Evolutionary conservation across 495 filamentous ascomycete species (phyloP).

Genomic region (Podospora anserina): DNA sequence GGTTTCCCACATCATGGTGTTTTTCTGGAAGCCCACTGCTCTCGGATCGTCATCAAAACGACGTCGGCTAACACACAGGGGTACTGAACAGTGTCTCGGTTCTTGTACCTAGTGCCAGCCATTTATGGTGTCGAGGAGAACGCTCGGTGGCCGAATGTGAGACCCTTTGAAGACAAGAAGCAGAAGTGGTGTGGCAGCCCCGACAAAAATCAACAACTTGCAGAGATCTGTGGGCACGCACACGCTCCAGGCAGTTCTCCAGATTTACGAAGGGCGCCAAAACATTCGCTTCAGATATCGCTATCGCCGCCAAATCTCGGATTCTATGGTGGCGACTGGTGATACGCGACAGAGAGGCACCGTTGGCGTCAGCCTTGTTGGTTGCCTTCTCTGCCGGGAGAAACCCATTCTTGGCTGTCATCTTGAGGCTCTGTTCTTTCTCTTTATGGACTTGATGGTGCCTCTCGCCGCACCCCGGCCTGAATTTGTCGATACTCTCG

Average conservation of each 20-base stretch:
- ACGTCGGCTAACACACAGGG: neutral
- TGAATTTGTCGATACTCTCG: too few relatives aligned
- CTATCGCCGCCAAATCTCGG: neutral
- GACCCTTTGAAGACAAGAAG: neutral
- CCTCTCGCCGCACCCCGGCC: neutral
- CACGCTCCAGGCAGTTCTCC: neutral
- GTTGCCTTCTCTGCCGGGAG: conserved; percentile 1
- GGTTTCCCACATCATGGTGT: neutral
- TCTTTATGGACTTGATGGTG: neutral
- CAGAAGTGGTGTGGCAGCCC: neutral
- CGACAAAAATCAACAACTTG: neutral
- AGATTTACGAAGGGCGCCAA: neutral
- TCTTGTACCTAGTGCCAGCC: too few relatives aligned
- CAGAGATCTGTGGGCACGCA: neutral
- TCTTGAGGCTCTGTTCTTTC: conserved; percentile 1
- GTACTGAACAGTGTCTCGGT: neutral
- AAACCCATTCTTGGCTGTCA: neutral
- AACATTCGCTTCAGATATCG: neutral
- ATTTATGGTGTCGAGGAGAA: neutral
- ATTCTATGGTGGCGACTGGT: neutral
- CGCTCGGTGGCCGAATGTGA: neutral
- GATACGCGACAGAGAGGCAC: neutral
- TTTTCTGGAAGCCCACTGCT: neutral
- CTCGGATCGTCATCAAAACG: neutral
- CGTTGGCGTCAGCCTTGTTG: conserved; percentile 8